phyloP scores from a whole-genome alignment of 371 early-diverging fungal species.

The Actinomortierella ambigua region DNA sequence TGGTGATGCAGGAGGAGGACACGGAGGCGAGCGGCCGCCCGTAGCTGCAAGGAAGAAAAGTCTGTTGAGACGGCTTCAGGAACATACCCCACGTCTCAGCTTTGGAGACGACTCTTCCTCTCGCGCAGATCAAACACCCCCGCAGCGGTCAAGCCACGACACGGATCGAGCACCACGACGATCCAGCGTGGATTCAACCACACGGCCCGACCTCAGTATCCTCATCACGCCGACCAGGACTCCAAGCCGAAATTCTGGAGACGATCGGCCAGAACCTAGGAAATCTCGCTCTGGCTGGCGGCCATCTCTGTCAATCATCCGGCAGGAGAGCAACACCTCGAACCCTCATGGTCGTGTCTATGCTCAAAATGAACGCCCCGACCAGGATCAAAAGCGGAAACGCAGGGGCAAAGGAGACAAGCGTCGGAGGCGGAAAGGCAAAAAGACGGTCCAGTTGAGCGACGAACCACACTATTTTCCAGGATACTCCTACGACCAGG shows the following conservation, averaged over 20 bases:
- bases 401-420: background rate
- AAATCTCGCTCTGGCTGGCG: conserved; percentile 35
- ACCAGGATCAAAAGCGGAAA: background rate
- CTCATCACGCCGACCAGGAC: too few species aligned
- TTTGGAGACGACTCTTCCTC: conserved; percentile 20
- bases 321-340: conserved; percentile 27
- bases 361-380: too few species aligned
- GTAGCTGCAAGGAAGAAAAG: conserved; percentile 13
- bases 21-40: conserved; percentile 8
- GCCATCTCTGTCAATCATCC: conserved; percentile 36
- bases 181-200: too few species aligned
- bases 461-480: background rate
- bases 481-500: background rate
- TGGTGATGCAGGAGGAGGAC: background rate
- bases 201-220: too few species aligned
- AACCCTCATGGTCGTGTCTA: conserved; percentile 11
- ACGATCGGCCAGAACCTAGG: conserved; percentile 21
- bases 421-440: conserved; percentile 1
- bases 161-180: background rate
- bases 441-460: background rate
- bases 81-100: conserved; percentile 22
- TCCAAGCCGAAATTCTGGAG: background rate
- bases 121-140: background rate
- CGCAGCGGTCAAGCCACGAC: conserved; percentile 11
- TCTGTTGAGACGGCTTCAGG: conserved; percentile 21